Percentiles rank a stretch among this genome's conserved stretches.
Conservation (phyloP, 352 stramenopile species). For the Blastocystis sp. region DNA sequence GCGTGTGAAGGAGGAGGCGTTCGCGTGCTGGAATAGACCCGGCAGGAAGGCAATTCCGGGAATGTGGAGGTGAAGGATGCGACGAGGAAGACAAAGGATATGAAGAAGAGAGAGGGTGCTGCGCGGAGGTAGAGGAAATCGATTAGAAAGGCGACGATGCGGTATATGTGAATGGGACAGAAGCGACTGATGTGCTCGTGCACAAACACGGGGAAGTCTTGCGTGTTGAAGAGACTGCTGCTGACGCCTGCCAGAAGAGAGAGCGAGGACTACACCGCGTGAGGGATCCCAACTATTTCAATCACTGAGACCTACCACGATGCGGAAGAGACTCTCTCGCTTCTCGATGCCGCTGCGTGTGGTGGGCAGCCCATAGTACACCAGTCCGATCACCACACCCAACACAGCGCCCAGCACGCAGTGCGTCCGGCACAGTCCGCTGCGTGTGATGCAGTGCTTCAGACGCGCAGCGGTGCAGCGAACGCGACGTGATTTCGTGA, state of each 20-base stretch:
- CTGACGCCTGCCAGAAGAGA: slow-evolving; percentile 35
- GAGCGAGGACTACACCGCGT: slow-evolving; percentile 5
- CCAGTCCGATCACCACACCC: background rate
- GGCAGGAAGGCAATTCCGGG: slow-evolving; percentile 6
- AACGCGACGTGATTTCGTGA: slow-evolving; percentile 5
- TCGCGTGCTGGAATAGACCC: background rate
- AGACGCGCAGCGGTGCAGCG: background rate
- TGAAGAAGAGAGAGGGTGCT: slow-evolving; percentile 13
- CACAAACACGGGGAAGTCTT: slow-evolving; percentile 51
- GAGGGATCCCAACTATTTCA: background rate
- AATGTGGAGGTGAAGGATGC: background rate
- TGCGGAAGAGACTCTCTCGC: slow-evolving; percentile 43
- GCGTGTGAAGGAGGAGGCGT: background rate
- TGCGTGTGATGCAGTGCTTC: slow-evolving; percentile 36
- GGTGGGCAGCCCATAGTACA: slow-evolving; percentile 17
- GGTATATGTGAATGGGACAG: slow-evolving; percentile 62
- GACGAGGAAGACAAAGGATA: slow-evolving; percentile 1
- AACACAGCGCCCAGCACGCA: slow-evolving; percentile 10
- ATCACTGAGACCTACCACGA: background rate
- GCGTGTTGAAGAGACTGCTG: slow-evolving; percentile 41
- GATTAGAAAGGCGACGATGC: slow-evolving; percentile 43
- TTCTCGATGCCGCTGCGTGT: slow-evolving; percentile 51
- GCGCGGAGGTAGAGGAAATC: slow-evolving; percentile 42
- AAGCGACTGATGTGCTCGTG: slow-evolving; percentile 52
- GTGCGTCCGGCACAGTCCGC: background rate